Evolutionary conservation across 78 protist genomes (phyloP), one percentile per base, ranked within the genome.

Genomic region (Dictyostelium firmibasis): DNA sequence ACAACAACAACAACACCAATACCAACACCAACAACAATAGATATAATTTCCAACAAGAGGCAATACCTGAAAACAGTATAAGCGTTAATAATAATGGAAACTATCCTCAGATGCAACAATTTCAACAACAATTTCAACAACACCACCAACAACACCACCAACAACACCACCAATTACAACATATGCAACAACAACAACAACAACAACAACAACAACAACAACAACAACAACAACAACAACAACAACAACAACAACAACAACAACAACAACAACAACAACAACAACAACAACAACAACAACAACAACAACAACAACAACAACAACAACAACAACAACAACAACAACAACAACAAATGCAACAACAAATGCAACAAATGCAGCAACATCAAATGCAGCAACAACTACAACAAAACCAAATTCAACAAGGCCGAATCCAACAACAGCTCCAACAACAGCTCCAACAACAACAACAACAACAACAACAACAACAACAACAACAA

Each of bases 261-360:
- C 86, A 60, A 31, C 89, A 84, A 84, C 44, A 8, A 62, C 70
- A 83, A 29, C 70, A 83, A 23, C 43, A 53, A 83, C 86, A 83
- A 38, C 70, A 50, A 60, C 75, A n/a, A 60, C 41, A 53, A 53
- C 9, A n/a, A 18, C 72, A 31, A 29, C 27, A 29, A 20, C 27
- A 23, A 33, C 5, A 35, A 83, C 47, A 13, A 33, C n/a, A 47
- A 27, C 75, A 53, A 14, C 25, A 14, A 62, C 35, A 23, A 35
- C 74, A 82, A 36, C 41, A 33, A 18, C 47, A 33, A 20, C 64
- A 47, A 13, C 53, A 9, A 25, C 81, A 75, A 5, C 84, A 78
- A 9, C 84, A 78, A 23, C 77, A 69, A 29, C 31, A 29, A 13
- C 36, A 29, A 29, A 16, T 2, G 4, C 36, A 69, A 10, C 77